These are phyloP conservation scores for Colletotrichum eleusines DNA, from an alignment of 2,329 filamentous ascomycete species.

Conservation along the genomic window DNA sequence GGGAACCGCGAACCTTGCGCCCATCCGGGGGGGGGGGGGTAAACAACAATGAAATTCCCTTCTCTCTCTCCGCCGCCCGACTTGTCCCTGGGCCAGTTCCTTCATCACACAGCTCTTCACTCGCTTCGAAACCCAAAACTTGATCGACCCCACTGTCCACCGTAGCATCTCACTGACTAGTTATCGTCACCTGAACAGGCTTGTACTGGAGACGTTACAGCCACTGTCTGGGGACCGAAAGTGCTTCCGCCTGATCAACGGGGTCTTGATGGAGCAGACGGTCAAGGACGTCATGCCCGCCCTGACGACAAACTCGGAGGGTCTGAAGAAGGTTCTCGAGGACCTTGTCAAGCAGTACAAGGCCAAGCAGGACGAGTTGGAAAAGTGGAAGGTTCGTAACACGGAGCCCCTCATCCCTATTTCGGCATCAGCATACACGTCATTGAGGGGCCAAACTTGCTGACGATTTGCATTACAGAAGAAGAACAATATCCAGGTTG, in stretches of 20 bases:
- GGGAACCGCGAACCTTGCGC: conserved; percentile 6
- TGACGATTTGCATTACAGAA: conserved; percentile 67
- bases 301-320: conserved; percentile 92
- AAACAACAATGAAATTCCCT: not conserved
- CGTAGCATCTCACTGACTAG: not conserved
- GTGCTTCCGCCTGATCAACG: conserved; percentile 99
- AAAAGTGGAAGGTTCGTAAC: conserved; percentile 92
- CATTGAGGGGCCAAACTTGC: conserved; percentile 4
- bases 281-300: conserved; percentile 93
- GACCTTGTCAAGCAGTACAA: conserved; percentile 98
- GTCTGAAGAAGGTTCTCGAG: conserved; percentile 92
- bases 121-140: conserved; percentile 1
- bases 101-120: conserved; percentile 37
- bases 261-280: conserved; percentile 92
- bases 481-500: conserved; percentile 90
- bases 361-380: conserved; percentile 91
- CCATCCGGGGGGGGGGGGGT: not conserved
- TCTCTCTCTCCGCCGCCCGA: not conserved
- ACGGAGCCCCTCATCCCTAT: not conserved
- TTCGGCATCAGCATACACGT: not conserved
- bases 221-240: conserved; percentile 88
- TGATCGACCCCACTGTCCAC: conserved; percentile 26
- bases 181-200: conserved; percentile 64
- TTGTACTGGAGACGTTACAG: conserved; percentile 91
- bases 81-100: conserved; percentile 1